Percentiles rank a stretch among this genome's conserved stretches.
Evolutionary conservation across 177 flowering plant genomes (phyloP).

Genomic region (Vitis hybrid): DNA sequence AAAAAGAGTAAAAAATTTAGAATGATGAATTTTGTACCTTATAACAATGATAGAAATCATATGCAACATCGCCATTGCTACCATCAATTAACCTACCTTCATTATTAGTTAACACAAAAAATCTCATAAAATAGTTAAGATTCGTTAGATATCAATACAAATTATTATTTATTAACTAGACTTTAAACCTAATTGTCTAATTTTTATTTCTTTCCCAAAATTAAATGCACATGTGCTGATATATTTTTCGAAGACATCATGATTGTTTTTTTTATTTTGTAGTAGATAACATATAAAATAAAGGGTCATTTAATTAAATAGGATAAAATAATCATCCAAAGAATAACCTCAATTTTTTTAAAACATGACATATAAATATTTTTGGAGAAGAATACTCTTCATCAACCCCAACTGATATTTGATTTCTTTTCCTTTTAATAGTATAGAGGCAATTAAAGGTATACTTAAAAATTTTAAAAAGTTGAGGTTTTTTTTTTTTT

Average conservation of each 20-base stretch:
- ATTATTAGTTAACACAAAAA: neutral
- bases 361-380: no score
- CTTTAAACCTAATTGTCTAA: no score
- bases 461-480: no score
- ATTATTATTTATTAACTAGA: no score
- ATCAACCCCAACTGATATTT: neutral
- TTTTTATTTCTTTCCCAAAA: no score
- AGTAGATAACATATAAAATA: neutral
- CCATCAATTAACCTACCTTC: slow-evolving; percentile 14
- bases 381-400: neutral
- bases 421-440: neutral
- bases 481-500: no score
- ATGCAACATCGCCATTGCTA: slow-evolving; percentile 18
- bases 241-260: no score
- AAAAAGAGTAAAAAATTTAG: neutral
- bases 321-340: no score
- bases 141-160: neutral
- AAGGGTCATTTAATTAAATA: no score
- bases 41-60: slow-evolving; percentile 22
- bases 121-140: neutral
- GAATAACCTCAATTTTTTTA: neutral
- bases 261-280: no score
- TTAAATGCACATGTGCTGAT: no score
- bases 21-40: slow-evolving; percentile 7
- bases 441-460: neutral